phyloP scores from a whole-genome alignment of 129 eudicot species.

The Scalesia atractyloides region DNA sequence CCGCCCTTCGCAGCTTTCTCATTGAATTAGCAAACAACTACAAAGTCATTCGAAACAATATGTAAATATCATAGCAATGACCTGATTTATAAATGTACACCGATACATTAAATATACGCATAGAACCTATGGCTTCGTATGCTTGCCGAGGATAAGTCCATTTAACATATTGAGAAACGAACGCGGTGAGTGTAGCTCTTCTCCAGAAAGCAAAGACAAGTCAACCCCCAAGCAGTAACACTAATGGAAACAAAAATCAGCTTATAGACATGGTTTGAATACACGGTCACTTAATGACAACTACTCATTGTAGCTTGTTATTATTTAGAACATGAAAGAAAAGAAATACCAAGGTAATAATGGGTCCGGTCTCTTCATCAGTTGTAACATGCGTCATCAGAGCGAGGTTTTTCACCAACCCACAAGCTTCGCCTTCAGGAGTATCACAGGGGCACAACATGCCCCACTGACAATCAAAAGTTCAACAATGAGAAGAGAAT shows the following conservation, averaged over 20 bases:
- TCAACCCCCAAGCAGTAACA: constrained; percentile 83
- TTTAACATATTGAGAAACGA: constrained; percentile 76
- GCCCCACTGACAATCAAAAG: constrained; percentile 72
- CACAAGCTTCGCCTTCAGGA: constrained; percentile 99
- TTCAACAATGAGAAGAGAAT: constrained; percentile 8
- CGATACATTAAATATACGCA: not conserved
- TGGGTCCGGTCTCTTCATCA: constrained; percentile 89
- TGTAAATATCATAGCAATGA: constrained; percentile 13
- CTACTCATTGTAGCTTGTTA: not conserved
- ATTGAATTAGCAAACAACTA: constrained; percentile 63
- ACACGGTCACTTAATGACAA: not conserved
- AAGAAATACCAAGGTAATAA: constrained; percentile 65
- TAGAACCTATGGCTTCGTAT: constrained; percentile 74
- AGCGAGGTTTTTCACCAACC: constrained; percentile 89
- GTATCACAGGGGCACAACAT: constrained; percentile 99
- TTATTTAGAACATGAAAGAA: not conserved
- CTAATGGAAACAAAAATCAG: constrained; percentile 34
- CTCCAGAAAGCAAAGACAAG: constrained; percentile 74
- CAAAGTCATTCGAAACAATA: constrained; percentile 15
- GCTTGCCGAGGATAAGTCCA: constrained; percentile 95
- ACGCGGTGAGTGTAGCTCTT: constrained; percentile 81
- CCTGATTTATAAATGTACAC: not conserved
- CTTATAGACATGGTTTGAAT: constrained; percentile 1
- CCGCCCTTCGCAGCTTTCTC: constrained; percentile 91
- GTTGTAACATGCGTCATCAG: constrained; percentile 95